Conservation (phyloP, 2,329 filamentous ascomycete genomes). For the Trichophyton simii region DNA sequence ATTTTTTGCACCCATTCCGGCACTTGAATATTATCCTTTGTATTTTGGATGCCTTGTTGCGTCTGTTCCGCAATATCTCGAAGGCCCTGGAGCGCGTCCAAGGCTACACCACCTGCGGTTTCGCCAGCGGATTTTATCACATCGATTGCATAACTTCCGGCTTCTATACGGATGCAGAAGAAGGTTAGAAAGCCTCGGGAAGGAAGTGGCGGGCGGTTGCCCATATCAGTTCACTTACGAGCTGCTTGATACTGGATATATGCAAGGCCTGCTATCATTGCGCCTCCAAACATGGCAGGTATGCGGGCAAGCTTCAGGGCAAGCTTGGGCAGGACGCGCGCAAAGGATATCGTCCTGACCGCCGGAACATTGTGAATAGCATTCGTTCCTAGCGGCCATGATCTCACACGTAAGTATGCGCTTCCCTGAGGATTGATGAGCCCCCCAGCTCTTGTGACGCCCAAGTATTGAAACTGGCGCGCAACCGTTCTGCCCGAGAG, state of each 20-base stretch:
- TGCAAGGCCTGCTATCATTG: slow-evolving; percentile 72
- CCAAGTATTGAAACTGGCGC: slow-evolving; percentile 50
- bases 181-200: not conserved
- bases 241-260: slow-evolving; percentile 95
- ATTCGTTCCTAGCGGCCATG: slow-evolving; percentile 62
- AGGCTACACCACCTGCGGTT: slow-evolving; percentile 55
- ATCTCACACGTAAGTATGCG: slow-evolving; percentile 39
- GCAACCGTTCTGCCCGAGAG: slow-evolving; percentile 49
- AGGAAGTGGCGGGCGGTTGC: not conserved
- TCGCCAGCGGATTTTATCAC: slow-evolving; percentile 63
- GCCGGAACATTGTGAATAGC: slow-evolving; percentile 68
- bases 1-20: slow-evolving; percentile 72
- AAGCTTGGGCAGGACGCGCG: slow-evolving; percentile 64
- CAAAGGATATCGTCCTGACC: slow-evolving; percentile 53
- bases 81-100: slow-evolving; percentile 56
- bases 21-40: slow-evolving; percentile 60
- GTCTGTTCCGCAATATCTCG: slow-evolving; percentile 69
- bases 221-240: slow-evolving; percentile 43
- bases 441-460: slow-evolving; percentile 51
- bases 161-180: slow-evolving; percentile 39
- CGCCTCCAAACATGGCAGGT: slow-evolving; percentile 81
- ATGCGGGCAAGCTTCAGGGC: slow-evolving; percentile 79
- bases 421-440: slow-evolving; percentile 54
- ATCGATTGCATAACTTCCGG: slow-evolving; percentile 65
- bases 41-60: slow-evolving; percentile 66